These are phyloP conservation scores for Pseudocercospora fijiensis DNA, from an alignment of 2,329 filamentous ascomycete genomes.

Conservation along the genomic window DNA sequence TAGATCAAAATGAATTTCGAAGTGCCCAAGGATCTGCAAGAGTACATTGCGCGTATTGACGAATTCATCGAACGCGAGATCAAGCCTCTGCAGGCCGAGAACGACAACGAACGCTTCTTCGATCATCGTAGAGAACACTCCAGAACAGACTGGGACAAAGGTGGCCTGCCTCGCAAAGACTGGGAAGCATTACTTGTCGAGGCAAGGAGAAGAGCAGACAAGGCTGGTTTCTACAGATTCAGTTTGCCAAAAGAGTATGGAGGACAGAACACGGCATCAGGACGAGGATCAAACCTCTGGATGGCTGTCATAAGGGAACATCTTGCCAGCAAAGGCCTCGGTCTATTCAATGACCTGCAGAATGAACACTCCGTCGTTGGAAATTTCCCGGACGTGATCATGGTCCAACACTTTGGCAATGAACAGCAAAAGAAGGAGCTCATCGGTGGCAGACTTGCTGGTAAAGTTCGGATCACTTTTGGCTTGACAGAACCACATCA, in stretches of 20 bases:
- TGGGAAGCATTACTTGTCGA: conserved; percentile 58
- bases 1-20: conserved; percentile 55
- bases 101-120: conserved; percentile 65
- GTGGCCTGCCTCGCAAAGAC: conserved; percentile 57
- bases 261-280: conserved; percentile 48
- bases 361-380: conserved; percentile 63
- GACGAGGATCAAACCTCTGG: conserved; percentile 56
- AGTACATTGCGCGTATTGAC: conserved; percentile 54
- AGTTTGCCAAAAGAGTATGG: conserved; percentile 58
- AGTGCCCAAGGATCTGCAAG: conserved; percentile 51
- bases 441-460: conserved; percentile 54
- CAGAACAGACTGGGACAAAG: conserved; percentile 60
- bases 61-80: conserved; percentile 58
- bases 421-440: conserved; percentile 55
- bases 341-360: conserved; percentile 63
- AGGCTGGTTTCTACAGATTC: conserved; percentile 62
- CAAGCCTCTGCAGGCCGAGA: conserved; percentile 53
- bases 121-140: conserved; percentile 63
- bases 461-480: conserved; percentile 59
- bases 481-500: conserved; percentile 63
- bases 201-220: conserved; percentile 54
- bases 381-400: conserved; percentile 62
- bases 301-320: conserved; percentile 64
- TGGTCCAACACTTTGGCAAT: conserved; percentile 62
- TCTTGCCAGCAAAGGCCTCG: conserved; percentile 58